These are phyloP conservation scores for Lichtheimia ornata DNA, from an alignment of 371 early-diverging fungal species.

Conservation along the genomic window DNA sequence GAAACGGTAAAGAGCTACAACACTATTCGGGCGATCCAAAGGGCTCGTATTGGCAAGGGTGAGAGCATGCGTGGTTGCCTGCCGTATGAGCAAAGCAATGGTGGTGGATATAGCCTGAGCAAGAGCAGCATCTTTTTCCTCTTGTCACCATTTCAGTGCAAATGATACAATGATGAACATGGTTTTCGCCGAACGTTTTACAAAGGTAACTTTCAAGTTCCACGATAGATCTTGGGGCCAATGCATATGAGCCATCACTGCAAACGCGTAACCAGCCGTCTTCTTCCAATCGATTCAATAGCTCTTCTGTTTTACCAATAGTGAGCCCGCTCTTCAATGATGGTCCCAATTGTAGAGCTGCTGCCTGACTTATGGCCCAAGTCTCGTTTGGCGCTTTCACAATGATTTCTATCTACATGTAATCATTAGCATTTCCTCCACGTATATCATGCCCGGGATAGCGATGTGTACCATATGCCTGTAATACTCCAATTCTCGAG, in stretches of 20 bases:
- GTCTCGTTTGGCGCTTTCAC: background rate
- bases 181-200: background rate
- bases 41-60: background rate
- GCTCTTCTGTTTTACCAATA: background rate
- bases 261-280: slow-evolving; percentile 8
- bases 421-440: background rate
- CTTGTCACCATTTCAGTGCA: slow-evolving; percentile 8
- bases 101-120: background rate
- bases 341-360: background rate
- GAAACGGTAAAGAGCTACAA: too few relatives aligned
- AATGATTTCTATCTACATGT: background rate
- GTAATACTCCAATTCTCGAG: background rate
- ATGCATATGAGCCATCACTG: background rate
- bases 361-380: background rate
- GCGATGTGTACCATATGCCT: background rate
- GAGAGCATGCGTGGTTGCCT: background rate
- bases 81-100: background rate
- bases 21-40: too few relatives aligned
- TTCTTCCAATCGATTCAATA: slow-evolving; percentile 2
- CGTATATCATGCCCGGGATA: background rate
- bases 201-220: background rate
- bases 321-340: background rate
- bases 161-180: background rate
- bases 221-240: background rate
- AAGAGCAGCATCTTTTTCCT: slow-evolving; percentile 4